Percentiles rank a stretch among this genome's conserved stretches.
Conservation (phyloP, 2,329 filamentous ascomycete genomes). For the Epicoccum nigrum region DNA sequence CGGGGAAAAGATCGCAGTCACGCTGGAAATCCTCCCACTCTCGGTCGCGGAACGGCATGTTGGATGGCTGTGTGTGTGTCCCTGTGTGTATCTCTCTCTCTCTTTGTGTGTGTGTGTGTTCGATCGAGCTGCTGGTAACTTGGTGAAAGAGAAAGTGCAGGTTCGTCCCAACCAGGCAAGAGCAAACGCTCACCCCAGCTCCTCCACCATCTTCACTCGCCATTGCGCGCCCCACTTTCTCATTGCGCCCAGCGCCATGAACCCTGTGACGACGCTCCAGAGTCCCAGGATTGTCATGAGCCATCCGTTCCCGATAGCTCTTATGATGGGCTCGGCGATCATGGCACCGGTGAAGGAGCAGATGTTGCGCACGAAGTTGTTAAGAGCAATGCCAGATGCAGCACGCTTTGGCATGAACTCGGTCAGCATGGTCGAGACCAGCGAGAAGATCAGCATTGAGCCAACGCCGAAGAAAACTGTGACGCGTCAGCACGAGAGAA, state of each 20-base stretch:
- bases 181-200: conserved; percentile 25
- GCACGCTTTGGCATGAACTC: conserved; percentile 49
- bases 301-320: conserved; percentile 49
- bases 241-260: conserved; percentile 64
- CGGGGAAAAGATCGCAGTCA: conserved; percentile 28
- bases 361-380: conserved; percentile 50
- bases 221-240: conserved; percentile 66
- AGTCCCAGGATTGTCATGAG: conserved; percentile 53
- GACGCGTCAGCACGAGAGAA: background rate
- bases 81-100: too few species aligned
- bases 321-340: conserved; percentile 44
- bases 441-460: conserved; percentile 48
- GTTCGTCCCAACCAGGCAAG: background rate
- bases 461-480: conserved; percentile 49
- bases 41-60: conserved; percentile 26
- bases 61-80: too few species aligned
- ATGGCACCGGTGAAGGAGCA: conserved; percentile 46
- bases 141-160: background rate
- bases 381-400: conserved; percentile 46
- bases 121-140: background rate
- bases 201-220: conserved; percentile 66
- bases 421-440: conserved; percentile 49
- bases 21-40: conserved; percentile 28
- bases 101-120: too few species aligned
- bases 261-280: conserved; percentile 53